Evolutionary conservation across 75 land plant genomes (phyloP).

Genomic region (Cunninghamia lanceolata): DNA sequence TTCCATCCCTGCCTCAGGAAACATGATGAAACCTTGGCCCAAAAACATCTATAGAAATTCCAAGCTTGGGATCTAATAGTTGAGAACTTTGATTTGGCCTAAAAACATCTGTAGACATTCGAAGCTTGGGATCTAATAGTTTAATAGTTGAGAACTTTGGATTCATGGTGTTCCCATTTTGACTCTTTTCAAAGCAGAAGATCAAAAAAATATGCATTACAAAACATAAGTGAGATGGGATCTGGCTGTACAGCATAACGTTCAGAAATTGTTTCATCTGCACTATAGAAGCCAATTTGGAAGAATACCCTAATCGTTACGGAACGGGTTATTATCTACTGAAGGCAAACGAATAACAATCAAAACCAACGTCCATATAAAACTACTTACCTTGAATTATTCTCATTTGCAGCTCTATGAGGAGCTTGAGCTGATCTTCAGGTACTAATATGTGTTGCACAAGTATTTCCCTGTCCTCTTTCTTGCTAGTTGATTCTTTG

Average conservation of each 20-base stretch:
- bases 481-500: slow-evolving; percentile 11
- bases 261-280: not conserved
- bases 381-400: slow-evolving; percentile 47
- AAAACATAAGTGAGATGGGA: not conserved
- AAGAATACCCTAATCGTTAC: not conserved
- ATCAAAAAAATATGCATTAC: not conserved
- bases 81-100: not conserved
- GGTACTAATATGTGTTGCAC: slow-evolving; percentile 87
- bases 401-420: slow-evolving; percentile 60
- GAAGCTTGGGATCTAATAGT: not conserved
- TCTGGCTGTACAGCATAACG: not conserved
- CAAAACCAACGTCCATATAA: not conserved
- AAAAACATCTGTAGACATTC: not conserved
- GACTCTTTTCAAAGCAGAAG: not conserved
- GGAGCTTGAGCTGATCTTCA: slow-evolving; percentile 61
- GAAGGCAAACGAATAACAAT: not conserved
- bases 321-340: not conserved
- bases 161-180: not conserved
- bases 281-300: not conserved
- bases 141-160: not conserved
- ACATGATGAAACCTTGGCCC: not conserved
- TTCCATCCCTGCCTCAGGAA: not conserved
- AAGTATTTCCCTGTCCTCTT: slow-evolving; percentile 51
- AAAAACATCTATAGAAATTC: not conserved
- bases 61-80: not conserved